Conservation (phyloP, 2,329 filamentous ascomycete genomes). For the Diaporthe vaccinii region DNA sequence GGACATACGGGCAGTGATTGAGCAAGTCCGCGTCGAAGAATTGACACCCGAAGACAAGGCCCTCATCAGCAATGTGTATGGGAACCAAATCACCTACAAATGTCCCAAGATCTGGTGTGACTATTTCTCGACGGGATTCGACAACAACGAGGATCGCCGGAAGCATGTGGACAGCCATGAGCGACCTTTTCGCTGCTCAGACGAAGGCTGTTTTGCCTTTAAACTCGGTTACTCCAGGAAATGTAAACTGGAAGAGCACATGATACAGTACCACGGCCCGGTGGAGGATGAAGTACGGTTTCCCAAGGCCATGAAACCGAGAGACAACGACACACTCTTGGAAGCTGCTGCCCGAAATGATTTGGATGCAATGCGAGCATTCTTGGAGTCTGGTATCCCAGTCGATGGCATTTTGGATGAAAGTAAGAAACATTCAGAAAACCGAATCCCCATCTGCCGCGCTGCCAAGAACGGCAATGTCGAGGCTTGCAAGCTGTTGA, state of each 20-base stretch:
- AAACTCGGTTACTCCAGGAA: not conserved
- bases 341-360: not conserved
- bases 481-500: constrained; percentile 3
- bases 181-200: constrained; percentile 8
- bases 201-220: constrained; percentile 7
- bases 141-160: not conserved
- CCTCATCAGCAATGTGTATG: not conserved
- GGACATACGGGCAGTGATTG: not conserved
- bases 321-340: not conserved
- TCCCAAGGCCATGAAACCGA: not conserved
- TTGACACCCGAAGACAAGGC: not conserved
- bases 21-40: not conserved
- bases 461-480: not conserved
- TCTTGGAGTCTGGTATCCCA: not conserved
- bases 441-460: not conserved
- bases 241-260: not conserved
- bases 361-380: not conserved
- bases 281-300: not conserved
- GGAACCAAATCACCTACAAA: not conserved
- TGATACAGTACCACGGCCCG: not conserved
- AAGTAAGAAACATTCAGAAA: not conserved
- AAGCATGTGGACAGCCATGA: not conserved
- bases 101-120: constrained; percentile 9
- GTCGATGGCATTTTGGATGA: not conserved
- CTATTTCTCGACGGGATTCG: not conserved